Percentiles rank a stretch among this genome's conserved stretches.
Evolutionary conservation across 176 grass and related monocot species (phyloP).

Genomic region (Carex parvula): DNA sequence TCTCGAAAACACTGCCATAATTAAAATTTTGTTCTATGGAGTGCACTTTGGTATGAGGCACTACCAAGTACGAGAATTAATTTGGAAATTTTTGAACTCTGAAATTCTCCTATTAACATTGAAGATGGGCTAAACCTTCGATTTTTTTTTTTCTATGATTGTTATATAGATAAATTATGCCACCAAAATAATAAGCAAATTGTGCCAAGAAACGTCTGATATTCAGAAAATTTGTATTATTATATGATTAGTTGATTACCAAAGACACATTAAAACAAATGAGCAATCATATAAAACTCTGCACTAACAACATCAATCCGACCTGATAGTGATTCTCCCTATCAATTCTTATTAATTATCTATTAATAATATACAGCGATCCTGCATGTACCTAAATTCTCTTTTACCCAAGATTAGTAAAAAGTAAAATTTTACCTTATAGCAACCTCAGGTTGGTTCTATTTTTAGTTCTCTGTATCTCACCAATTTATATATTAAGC

Average conservation of each 20-base stretch:
- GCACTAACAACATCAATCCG: neutral
- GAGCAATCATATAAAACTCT: neutral
- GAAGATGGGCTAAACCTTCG: neutral
- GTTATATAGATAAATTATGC: neutral
- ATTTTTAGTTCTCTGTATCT: conserved; percentile 6
- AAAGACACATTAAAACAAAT: neutral
- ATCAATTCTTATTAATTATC: conserved; percentile 8
- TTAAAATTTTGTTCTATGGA: no score
- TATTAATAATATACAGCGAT: conserved; percentile 5
- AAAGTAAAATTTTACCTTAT: neutral
- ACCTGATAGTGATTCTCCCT: neutral
- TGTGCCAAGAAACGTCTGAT: neutral
- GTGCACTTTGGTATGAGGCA: no score
- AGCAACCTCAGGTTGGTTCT: neutral
- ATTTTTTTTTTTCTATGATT: neutral
- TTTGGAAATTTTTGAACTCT: no score
- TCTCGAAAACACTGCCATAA: no score
- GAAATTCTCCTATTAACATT: no score
- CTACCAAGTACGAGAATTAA: no score
- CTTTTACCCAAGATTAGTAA: conserved; percentile 18
- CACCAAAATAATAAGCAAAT: neutral
- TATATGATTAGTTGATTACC: neutral
- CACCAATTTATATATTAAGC: conserved; percentile 18
- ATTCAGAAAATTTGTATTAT: neutral
- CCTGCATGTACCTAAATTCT: neutral